Evolutionary conservation across 345 rosid species (phyloP), one percentile per base, ranked within the genome.

Genomic region (Anastatica hierochuntica): DNA sequence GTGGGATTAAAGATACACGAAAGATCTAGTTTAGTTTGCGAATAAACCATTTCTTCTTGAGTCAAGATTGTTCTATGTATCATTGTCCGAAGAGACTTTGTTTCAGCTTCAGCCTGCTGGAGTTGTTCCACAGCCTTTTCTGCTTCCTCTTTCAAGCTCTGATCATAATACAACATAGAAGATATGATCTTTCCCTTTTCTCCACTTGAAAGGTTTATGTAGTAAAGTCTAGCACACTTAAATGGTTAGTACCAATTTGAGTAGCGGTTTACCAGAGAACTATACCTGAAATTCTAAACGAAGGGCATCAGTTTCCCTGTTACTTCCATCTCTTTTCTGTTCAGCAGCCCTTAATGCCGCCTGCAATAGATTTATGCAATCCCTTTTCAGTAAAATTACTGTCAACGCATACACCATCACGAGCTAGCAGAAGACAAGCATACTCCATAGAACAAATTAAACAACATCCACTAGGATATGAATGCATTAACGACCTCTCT

Each of bases 31-130:
- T 58, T 36, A 21, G 39, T 39, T 56, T 56, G 20, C 50, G 31
- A 26, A 57, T 72, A 53, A 60, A 88, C 99, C 97, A 88, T 84
- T 72, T 88, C 95, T 75, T 88, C 95, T 64, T 82, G 86, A 14
- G 81, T 76, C 81, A 88, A 74, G 60, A 80, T 76, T 75, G 84
- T 84, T 71, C 96, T 82, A 57, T 88, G 99, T 38, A 94, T 85
- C 95, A 88, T 82, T 36, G 76, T 73, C 41, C 81, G 90, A 14
- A 94, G 81, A 45, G 85, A 74, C 76, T 82, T 88, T 30, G 84
- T 70, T 69, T 94, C 99, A 52, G 84, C 72, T 69, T 94, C 95
- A 36, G 79, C 90, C 74, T 82, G 92, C 42, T 2, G 82, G 43
- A 88, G 75, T 76, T 81, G 90, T 51, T 81, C 85, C 38, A 36